Conservation (phyloP, 495 filamentous ascomycete species). For the Sabuloglossum arenarium region DNA sequence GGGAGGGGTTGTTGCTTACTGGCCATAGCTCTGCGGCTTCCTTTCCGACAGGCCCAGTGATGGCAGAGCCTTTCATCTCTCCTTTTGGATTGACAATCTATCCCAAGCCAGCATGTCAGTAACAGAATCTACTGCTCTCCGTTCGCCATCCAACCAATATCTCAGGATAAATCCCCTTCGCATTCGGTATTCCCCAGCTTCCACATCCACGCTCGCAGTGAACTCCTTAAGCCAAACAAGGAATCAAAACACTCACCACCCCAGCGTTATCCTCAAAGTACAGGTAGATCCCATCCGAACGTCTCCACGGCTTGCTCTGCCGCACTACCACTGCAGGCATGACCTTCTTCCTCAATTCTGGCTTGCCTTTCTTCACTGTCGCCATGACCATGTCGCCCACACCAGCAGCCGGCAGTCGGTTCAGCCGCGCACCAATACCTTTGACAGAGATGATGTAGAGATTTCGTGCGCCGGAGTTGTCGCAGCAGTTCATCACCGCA, state of each 20-base stretch:
- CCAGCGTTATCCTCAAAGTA: constrained; percentile 99
- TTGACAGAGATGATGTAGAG: constrained; percentile 99
- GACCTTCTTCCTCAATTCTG: constrained; percentile 98
- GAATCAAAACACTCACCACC: constrained; percentile 45
- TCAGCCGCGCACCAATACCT: constrained; percentile 95
- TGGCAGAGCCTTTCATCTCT: constrained; percentile 99
- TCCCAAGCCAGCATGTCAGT: not conserved
- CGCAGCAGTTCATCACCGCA: constrained; percentile 90
- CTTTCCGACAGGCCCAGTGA: constrained; percentile 98
- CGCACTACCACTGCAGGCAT: constrained; percentile 97
- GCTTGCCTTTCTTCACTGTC: constrained; percentile 99
- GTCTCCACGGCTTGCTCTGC: constrained; percentile 98
- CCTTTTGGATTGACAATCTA: constrained; percentile 99
- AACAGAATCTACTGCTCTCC: not conserved
- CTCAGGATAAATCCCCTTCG: not conserved
- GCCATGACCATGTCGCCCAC: constrained; percentile 99
- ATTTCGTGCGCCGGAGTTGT: constrained; percentile 97
- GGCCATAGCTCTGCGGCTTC: constrained; percentile 99
- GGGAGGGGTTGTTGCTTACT: constrained; percentile 27
- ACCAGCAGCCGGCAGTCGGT: constrained; percentile 91
- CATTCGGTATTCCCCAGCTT: not conserved
- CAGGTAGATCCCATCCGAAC: constrained; percentile 89
- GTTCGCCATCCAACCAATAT: not conserved
- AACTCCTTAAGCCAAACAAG: not conserved
- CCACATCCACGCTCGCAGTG: not conserved